Evolutionary conservation across 495 filamentous ascomycete genomes (phyloP), one percentile per base, ranked within the genome.

Genomic region (Penicillium bovifimosum): DNA sequence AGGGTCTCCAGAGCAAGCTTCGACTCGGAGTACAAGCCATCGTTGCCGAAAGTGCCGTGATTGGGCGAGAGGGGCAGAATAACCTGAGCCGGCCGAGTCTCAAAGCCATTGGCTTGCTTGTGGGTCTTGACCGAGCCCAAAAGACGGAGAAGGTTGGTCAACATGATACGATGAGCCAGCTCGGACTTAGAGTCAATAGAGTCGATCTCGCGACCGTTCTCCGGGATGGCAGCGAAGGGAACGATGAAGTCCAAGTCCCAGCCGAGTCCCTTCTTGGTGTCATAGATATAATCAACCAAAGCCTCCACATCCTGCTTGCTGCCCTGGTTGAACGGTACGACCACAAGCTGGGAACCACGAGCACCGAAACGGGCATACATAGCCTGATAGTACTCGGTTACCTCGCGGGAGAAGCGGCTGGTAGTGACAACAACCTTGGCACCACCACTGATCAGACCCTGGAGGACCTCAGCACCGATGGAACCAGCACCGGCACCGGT

Each of bases 261-360:
- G 43, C 93, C 93, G 46, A 97, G 85, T 45, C 93, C 95, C 63
- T 84, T 89, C 83, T 97, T 97, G n/a, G 83, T 68, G 67, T 96
- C 91, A 66, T 96, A 99, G 63, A 99, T 90, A 74, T 96, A 97
- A 14, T 95, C 81, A 42, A 97, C 79, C 16, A 99, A 79, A 26
- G 90, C 89, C 62, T 96, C 88, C 29, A 95, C 87, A 70, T 99
- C 93, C 71, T 97, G 92, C 69, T 96, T 91, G 71, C 91, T 96
- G 45, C 92, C 93, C 72, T 96, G 92, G 68, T 99, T 99, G 80
- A 97, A 99, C 11, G 93, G 93, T 35, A 97, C 95, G 27, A 99
- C 95, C 38, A 97, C 88, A 17, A 99, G 81, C 71, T 97, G 90
- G 48, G 93, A 97, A 52, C 95, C 93, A 55, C 90, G 89, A 42